Base-by-base conservation (phyloP, 768 basidiomycete species). In the Multifurca ochricompacta region DNA sequence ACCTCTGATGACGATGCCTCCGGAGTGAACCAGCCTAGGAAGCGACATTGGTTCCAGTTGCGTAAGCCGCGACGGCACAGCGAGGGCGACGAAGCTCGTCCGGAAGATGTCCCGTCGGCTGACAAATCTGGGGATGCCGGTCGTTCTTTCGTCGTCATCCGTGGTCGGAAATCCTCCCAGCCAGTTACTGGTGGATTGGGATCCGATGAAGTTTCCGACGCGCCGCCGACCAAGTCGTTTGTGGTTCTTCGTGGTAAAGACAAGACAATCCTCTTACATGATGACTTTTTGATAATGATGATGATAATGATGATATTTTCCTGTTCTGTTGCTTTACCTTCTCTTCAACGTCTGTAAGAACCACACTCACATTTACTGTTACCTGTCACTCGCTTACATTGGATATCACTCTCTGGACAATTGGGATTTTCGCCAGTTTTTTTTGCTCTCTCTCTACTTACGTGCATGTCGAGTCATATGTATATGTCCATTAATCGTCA, bases 161-260 rank as follows among this genome's bases (percentile, higher is more conserved):
- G 70, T 6, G 65, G 66, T 16, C 53, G 53, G 11, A 41, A 51
- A 16, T 19, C 34, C 18, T 43, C 54, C 13, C 57, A 58, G 52
- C 48, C 48, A 4, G 23, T 54, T 31, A 27, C 49, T 10, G 23
- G 44, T 35, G 50, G 37, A 3, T 10, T 39, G 21, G 44, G 4
- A 16, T 21, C 44, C 3, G 39, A 37, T 25, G 43, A n/a, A 21
- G 19, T 32, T 4, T 10, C 52, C 16, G 34, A 41, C 7, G 31
- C 30, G 6, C 37, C 37, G 21, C 37, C 36, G 2, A n/a, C 46
- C 36, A 51, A 25, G 32, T 59, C 60, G n/a, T 87, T 87, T 59
- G 83, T 86, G 18, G 84, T 87, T 31, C 78, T 85, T 45, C 75
- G 83, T n/a, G 82, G 81, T 65, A 71, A 70, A 56, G 67, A 66